Percentiles rank a stretch among this genome's conserved stretches.
phyloP scores from a whole-genome alignment of 2,329 filamentous ascomycete species.

The Fusarium sp. region DNA sequence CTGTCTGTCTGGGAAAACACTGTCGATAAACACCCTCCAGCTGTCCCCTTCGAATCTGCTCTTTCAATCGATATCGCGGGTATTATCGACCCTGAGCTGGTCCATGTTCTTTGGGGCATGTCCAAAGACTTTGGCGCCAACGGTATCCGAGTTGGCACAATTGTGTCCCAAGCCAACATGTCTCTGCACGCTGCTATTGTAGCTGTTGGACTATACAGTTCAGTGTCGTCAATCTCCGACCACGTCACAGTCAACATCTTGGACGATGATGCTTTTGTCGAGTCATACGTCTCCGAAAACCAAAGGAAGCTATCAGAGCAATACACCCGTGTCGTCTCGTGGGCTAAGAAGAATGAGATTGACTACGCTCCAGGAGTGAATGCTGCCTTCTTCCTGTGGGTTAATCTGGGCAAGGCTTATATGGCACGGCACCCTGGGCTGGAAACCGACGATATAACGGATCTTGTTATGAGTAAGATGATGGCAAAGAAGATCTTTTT shows the following conservation, averaged over 20 bases:
- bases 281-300: slow-evolving; percentile 59
- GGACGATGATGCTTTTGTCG: slow-evolving; percentile 58
- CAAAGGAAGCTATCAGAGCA: slow-evolving; percentile 53
- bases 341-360: slow-evolving; percentile 56
- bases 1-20: slow-evolving; percentile 62
- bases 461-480: slow-evolving; percentile 46
- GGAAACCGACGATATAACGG: slow-evolving; percentile 41
- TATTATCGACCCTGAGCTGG: slow-evolving; percentile 60
- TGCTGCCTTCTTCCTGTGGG: slow-evolving; percentile 68
- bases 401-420: slow-evolving; percentile 57
- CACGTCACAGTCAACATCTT: slow-evolving; percentile 56
- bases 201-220: slow-evolving; percentile 56
- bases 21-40: slow-evolving; percentile 42
- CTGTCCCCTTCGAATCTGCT: slow-evolving; percentile 58
- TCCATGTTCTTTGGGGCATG: slow-evolving; percentile 64
- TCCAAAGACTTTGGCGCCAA: slow-evolving; percentile 68
- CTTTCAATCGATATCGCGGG: slow-evolving; percentile 57
- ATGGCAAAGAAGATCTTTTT: slow-evolving; percentile 52
- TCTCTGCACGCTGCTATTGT: slow-evolving; percentile 54
- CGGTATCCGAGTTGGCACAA: slow-evolving; percentile 63
- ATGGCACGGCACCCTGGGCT: slow-evolving; percentile 21
- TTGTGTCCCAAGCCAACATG: slow-evolving; percentile 61
- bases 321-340: slow-evolving; percentile 54
- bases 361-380: slow-evolving; percentile 61
- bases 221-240: slow-evolving; percentile 59